Conservation (phyloP, 768 basidiomycete species). For the Flagelloscypha sp. region DNA sequence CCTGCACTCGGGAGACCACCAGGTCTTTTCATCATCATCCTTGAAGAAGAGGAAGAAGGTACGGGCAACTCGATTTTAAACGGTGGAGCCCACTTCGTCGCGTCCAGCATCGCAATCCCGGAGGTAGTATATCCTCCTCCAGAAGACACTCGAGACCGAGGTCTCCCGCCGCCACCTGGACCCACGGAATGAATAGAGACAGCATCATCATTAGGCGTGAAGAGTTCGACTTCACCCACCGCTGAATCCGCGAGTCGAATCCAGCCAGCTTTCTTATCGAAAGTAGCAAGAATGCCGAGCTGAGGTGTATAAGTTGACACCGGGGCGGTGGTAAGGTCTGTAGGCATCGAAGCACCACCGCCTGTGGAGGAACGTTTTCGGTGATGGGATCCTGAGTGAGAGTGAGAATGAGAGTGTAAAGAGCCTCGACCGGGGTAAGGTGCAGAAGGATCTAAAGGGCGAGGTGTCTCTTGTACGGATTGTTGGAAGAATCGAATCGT, state of each 20-base stretch:
- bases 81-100: constrained; percentile 45
- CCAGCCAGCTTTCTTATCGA: constrained; percentile 83
- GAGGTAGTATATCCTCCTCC: too few relatives aligned
- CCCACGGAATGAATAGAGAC: constrained; percentile 4
- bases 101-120: constrained; percentile 23
- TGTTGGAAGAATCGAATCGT: constrained; percentile 65
- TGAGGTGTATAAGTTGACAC: constrained; percentile 55
- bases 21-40: too few relatives aligned
- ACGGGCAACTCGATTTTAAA: constrained; percentile 39
- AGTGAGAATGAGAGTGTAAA: too few relatives aligned
- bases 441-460: constrained; percentile 30
- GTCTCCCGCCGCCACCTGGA: too few relatives aligned
- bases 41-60: constrained; percentile 17
- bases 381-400: constrained; percentile 9
- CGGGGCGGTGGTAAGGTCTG: too few relatives aligned
- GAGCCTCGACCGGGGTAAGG: constrained; percentile 16
- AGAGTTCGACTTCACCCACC: constrained; percentile 69
- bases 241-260: constrained; percentile 76
- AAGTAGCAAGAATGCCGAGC: constrained; percentile 71
- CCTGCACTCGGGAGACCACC: too few relatives aligned
- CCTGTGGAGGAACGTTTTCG: constrained; percentile 13
- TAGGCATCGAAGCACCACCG: too few relatives aligned
- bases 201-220: constrained; percentile 28
- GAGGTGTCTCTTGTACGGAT: constrained; percentile 45
- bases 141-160: too few relatives aligned